phyloP scores from a whole-genome alignment of 1,139 yeast genomes.

The Trichomonascaceae sp. region DNA sequence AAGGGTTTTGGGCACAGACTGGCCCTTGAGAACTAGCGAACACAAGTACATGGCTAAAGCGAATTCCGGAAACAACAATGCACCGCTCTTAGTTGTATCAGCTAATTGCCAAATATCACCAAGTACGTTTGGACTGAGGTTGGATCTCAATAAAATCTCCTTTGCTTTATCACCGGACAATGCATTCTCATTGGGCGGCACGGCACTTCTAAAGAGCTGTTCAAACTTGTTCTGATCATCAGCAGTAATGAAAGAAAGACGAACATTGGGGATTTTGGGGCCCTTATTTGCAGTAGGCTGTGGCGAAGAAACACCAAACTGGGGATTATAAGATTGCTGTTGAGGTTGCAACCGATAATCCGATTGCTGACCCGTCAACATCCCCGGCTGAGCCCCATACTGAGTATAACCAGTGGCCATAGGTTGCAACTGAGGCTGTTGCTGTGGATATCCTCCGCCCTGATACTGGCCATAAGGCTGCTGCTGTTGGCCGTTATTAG shows the following conservation, averaged over 20 bases:
- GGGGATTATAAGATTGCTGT: conserved; percentile 12
- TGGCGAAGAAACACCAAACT: background rate
- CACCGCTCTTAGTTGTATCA: conserved; percentile 82
- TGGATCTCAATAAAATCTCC: conserved; percentile 73
- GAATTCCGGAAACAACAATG: conserved; percentile 86
- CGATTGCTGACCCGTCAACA: background rate
- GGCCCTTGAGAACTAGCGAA: conserved; percentile 70
- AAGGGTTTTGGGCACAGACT: conserved; percentile 62
- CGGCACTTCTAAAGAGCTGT: conserved; percentile 69
- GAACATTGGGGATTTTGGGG: conserved; percentile 32
- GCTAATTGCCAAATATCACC: conserved; percentile 89
- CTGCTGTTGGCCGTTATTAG: conserved; percentile 3
- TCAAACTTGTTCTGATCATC: conserved; percentile 84
- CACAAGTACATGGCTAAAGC: conserved; percentile 89
- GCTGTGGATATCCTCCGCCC: conserved; percentile 17
- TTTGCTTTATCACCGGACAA: conserved; percentile 75
- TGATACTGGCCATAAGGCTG: conserved; percentile 17
- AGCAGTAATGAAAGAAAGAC: conserved; percentile 78
- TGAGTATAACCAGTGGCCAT: conserved; percentile 14
- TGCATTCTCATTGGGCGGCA: conserved; percentile 70
- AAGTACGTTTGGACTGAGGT: conserved; percentile 64
- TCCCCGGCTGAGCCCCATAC: conserved; percentile 12
- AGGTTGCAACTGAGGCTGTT: conserved; percentile 15
- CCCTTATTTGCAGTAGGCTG: conserved; percentile 1
- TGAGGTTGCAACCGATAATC: conserved; percentile 16